These are phyloP conservation scores for Diversispora eburnea DNA, from an alignment of 192 early-diverging fungal genomes.

Conservation along the genomic window DNA sequence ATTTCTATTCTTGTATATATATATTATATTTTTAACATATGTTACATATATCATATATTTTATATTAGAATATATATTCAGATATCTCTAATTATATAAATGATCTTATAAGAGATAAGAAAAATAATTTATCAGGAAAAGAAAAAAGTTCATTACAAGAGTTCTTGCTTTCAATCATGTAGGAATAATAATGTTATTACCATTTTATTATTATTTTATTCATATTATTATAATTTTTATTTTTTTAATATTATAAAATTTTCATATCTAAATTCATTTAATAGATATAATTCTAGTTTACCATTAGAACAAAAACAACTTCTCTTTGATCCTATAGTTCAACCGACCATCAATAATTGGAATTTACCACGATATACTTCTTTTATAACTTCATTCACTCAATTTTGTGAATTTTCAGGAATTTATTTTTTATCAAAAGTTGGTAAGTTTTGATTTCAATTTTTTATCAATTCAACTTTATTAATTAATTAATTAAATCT, in stretches of 20 bases:
- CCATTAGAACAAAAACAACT: constrained; percentile 7
- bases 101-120: neutral
- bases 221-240: neutral
- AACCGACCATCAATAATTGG: neutral
- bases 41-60: neutral
- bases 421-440: neutral
- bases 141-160: neutral
- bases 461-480: neutral
- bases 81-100: constrained; percentile 3
- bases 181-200: neutral
- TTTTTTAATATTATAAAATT: too few relatives aligned
- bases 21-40: neutral
- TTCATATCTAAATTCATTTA: too few relatives aligned
- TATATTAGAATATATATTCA: constrained; percentile 3
- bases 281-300: constrained; percentile 2
- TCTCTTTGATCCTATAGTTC: constrained; percentile 4
- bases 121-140: neutral
- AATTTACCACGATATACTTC: neutral
- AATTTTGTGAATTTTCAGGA: neutral
- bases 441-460: neutral
- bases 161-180: constrained; percentile 10
- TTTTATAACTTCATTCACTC: neutral
- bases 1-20: neutral
- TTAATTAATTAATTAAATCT: too few relatives aligned
- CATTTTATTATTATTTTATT: neutral